These are phyloP conservation scores for Xylariomycetidae sp. DNA, from an alignment of 2,329 filamentous ascomycete genomes.

Conservation along the genomic window DNA sequence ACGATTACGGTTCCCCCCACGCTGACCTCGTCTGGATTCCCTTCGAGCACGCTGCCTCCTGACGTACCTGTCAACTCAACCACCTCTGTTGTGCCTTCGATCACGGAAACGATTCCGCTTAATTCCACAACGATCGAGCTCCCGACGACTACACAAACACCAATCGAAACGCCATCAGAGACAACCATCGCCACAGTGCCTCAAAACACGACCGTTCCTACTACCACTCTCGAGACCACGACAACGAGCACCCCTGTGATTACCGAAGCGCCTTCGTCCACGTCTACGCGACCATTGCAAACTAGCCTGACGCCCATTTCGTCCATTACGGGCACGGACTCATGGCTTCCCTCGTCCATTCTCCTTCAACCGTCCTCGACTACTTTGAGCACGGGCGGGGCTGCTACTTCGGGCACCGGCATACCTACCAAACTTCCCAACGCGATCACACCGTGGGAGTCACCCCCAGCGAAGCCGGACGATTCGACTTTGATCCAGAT, in stretches of 20 bases:
- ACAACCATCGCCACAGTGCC: too few relatives aligned
- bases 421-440: slow-evolving; percentile 67
- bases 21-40: neutral
- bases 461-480: slow-evolving; percentile 46
- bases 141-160: too few relatives aligned
- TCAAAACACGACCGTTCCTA: slow-evolving; percentile 10
- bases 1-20: slow-evolving; percentile 11
- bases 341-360: slow-evolving; percentile 57
- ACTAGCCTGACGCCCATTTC: slow-evolving; percentile 40
- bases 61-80: slow-evolving; percentile 1
- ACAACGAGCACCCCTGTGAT: slow-evolving; percentile 4
- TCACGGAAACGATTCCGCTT: slow-evolving; percentile 3
- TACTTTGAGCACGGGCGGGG: slow-evolving; percentile 32
- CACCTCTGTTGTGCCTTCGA: slow-evolving; percentile 3
- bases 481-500: slow-evolving; percentile 74
- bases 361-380: slow-evolving; percentile 48
- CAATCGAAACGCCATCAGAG: too few relatives aligned
- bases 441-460: slow-evolving; percentile 67
- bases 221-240: slow-evolving; percentile 8
- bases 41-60: neutral
- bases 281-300: slow-evolving; percentile 10
- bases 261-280: slow-evolving; percentile 5
- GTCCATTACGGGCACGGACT: slow-evolving; percentile 38
- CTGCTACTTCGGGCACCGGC: slow-evolving; percentile 42
- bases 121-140: slow-evolving; percentile 7